Evolutionary conservation across 73 alveolate species (phyloP), one percentile per base, ranked within the genome.

Genomic region (Tetrahymena malaccensis): DNA sequence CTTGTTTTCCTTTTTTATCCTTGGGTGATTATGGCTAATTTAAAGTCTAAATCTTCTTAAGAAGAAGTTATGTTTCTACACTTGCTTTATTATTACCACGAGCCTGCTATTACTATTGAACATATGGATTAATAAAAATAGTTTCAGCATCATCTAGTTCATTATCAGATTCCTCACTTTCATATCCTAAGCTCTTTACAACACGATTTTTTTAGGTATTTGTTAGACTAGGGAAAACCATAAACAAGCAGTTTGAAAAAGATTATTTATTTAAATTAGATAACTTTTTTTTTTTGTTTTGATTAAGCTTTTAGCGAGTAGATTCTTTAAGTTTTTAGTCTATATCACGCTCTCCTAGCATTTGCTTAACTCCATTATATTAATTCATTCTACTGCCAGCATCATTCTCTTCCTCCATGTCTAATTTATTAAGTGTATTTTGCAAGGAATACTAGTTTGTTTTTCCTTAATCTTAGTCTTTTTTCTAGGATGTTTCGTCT

Each of bases 211-310:
- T 95, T 70, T 95, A 70, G 2, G 94, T 94, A 95, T 95, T 95
- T 34, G 97, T 43, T 10, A 70, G 40, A 34, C 84, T 95, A 10
- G 97, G 97, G 85, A 94, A 95, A 19, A 95, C 50, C 55, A 95
- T 93, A 50, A 95, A 95, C 22, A 95, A 55, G n/a, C 95, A 95
- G 38, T 95, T 95, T 27, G 89, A 27, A 31, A 70, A 70, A 31
- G 89, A 70, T 70, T 70, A 70, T 70, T 70, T 70, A 31, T 70
- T 70, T 70, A 27, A 31, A 70, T 70, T 70, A 70, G 22, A 70
- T 27, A 27, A 27, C 89, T 70, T 70, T 31, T 70, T 70, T 70
- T 31, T 70, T 70, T 70, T 0, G 8, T 70, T 70, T 70, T 70
- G 17, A 27, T 70, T 70, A n/a, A n/a, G 89, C 43, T 70, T 70